Evolutionary conservation across 371 early-diverging fungal species (phyloP).

Genomic region (Circinella minor): DNA sequence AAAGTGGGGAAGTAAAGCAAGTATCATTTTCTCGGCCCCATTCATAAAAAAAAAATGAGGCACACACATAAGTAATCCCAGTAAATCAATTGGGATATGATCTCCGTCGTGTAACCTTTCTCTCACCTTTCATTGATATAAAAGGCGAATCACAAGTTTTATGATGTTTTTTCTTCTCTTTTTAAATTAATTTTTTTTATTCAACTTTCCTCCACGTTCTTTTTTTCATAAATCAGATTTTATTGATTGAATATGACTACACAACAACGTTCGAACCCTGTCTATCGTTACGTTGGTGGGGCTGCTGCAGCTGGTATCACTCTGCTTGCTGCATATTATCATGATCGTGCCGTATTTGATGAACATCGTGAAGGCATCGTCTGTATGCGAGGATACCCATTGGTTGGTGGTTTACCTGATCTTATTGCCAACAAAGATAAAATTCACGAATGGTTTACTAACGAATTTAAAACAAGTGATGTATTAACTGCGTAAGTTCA

Average conservation of each 20-base stretch:
- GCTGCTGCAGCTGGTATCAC: conserved; percentile 30
- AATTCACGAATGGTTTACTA: conserved; percentile 20
- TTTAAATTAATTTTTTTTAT: not conserved
- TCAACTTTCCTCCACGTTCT: not conserved
- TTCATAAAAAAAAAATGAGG: no score
- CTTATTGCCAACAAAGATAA: conserved; percentile 20
- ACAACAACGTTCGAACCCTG: conserved; percentile 14
- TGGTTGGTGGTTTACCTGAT: conserved; percentile 29
- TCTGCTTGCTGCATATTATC: conserved; percentile 25
- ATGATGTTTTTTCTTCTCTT: not conserved
- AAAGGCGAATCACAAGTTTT: not conserved
- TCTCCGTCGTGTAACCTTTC: conserved; percentile 1
- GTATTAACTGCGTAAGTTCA: no score
- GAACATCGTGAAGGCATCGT: conserved; percentile 22
- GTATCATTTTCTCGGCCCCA: no score
- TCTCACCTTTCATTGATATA: not conserved
- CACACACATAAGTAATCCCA: no score
- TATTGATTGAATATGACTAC: not conserved
- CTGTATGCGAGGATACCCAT: conserved; percentile 25
- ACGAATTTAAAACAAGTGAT: no score
- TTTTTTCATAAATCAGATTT: not conserved
- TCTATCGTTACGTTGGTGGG: conserved; percentile 26
- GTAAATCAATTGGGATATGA: not conserved
- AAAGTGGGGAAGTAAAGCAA: no score
- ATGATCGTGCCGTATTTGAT: conserved; percentile 38